These are phyloP conservation scores for Sordariomycetes sp. DNA, from an alignment of 2,329 filamentous ascomycete species.

Conservation along the genomic window DNA sequence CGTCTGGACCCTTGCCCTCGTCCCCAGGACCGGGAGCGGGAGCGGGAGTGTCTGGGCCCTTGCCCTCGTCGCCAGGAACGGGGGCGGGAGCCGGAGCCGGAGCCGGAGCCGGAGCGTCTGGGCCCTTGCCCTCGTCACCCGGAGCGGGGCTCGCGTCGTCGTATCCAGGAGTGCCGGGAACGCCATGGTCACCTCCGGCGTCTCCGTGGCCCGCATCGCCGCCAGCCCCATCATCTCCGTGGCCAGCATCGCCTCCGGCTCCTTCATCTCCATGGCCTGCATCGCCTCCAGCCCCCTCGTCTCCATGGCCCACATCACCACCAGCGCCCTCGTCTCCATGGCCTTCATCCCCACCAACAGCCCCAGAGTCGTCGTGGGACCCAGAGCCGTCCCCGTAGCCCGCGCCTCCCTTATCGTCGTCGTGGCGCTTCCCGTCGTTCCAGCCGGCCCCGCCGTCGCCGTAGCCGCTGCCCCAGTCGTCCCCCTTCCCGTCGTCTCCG, in stretches of 20 bases:
- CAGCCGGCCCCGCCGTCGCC: not conserved
- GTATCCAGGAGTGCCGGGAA: too few relatives aligned
- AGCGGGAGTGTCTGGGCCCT: too few relatives aligned
- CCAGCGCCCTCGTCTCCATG: not conserved
- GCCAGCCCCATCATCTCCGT: not conserved
- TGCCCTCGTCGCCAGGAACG: too few relatives aligned
- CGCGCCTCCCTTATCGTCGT: not conserved
- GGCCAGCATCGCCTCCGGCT: not conserved
- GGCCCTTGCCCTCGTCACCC: too few relatives aligned
- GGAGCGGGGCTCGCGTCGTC: too few relatives aligned
- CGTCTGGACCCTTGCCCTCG: too few relatives aligned
- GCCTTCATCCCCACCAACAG: not conserved
- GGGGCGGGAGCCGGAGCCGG: too few relatives aligned
- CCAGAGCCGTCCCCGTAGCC: not conserved
- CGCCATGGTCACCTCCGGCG: not conserved
- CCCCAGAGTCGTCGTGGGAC: not conserved
- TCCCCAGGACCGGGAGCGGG: too few relatives aligned
- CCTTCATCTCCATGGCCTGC: not conserved
- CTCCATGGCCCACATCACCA: not conserved
- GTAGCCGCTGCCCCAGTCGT: not conserved
- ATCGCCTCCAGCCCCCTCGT: not conserved
- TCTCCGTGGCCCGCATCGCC: not conserved
- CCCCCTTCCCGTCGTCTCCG: not conserved
- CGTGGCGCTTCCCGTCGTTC: not conserved
- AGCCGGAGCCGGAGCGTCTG: too few relatives aligned